These are phyloP conservation scores for Tephrocybe sp. DNA, from an alignment of 768 basidiomycete genomes.

Conservation along the genomic window DNA sequence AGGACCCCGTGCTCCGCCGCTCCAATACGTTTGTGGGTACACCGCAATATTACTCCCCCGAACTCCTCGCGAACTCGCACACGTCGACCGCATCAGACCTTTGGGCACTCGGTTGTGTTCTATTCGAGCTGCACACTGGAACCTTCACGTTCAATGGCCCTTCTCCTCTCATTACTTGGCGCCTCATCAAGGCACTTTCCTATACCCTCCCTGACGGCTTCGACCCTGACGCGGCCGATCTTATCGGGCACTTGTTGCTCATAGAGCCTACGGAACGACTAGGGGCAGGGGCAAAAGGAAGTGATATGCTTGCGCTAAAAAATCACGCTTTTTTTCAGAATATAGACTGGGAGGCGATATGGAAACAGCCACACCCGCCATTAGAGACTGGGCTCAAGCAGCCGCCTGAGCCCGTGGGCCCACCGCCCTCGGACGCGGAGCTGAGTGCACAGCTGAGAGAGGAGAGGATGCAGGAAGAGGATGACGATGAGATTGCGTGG, in stretches of 20 bases:
- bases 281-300: conserved; percentile 49
- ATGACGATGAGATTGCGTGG: conserved; percentile 16
- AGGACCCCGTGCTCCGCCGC: conserved; percentile 33
- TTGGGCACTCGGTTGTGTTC: conserved; percentile 93
- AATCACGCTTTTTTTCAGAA: conserved; percentile 61
- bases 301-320: conserved; percentile 43
- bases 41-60: conserved; percentile 87
- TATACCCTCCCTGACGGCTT: conserved; percentile 88
- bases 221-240: conserved; percentile 76
- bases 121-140: conserved; percentile 92
- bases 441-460: conserved; percentile 17
- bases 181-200: conserved; percentile 87
- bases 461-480: conserved; percentile 11
- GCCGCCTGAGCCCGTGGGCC: conserved; percentile 6
- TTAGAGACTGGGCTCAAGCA: conserved; percentile 52
- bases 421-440: conserved; percentile 8
- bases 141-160: conserved; percentile 89
- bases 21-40: conserved; percentile 80
- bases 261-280: conserved; percentile 57
- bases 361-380: conserved; percentile 60
- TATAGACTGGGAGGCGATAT: conserved; percentile 63
- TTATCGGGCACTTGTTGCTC: conserved; percentile 79
- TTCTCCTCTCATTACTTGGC: conserved; percentile 93
- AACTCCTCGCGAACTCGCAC: conserved; percentile 72
- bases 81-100: conserved; percentile 60